Evolutionary conservation across 2,329 filamentous ascomycete species (phyloP), one percentile per base, ranked within the genome.

Genomic region (Claviceps citrina): DNA sequence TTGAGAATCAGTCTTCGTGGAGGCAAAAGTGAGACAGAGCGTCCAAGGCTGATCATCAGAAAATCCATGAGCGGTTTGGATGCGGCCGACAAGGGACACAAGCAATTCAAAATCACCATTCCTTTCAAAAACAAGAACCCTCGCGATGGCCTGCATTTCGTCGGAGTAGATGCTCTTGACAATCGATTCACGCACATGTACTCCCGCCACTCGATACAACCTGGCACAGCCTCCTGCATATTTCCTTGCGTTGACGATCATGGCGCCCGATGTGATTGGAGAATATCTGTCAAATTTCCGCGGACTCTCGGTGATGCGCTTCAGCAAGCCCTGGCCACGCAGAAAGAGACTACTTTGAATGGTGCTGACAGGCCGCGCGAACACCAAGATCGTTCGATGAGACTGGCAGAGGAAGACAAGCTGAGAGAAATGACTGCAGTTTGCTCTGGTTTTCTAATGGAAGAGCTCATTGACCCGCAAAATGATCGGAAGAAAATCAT

Each of bases 171-270:
- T 33, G 77, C 79, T 42, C 74, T 78, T 38, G 89, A 95, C 55
- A 68, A 69, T 41, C 75, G 87, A 45, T 98, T 87, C 57, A 86
- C 91, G 0, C 89, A 98, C 62, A 78, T 84, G 36, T 98, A 93
- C 58, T 93, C 89, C 0, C 80, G 79, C 31, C 86, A 89, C 53
- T 82, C 80, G 2, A 66, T 81, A 31, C 79, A 83, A 45, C 76
- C 85, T 0, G 86, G 87, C 24, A 79, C 77, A 15, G 79, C 85
- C 1, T 89, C 79, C 35, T 87, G 81, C 49, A 76, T 96, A 20
- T 98, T 98, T 52, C 91, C 91, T 1, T 96, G 91, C 56, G 71
- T 96, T 39, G 91, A 98, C 55, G 83, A 93, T 54, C 75, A 81
- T 19, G 77, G 78, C 26, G 79, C 83, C 42, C 74, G 85, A 41